Base-by-base conservation (phyloP, 139 green algal species). In the Ostreobium quekettii region DNA sequence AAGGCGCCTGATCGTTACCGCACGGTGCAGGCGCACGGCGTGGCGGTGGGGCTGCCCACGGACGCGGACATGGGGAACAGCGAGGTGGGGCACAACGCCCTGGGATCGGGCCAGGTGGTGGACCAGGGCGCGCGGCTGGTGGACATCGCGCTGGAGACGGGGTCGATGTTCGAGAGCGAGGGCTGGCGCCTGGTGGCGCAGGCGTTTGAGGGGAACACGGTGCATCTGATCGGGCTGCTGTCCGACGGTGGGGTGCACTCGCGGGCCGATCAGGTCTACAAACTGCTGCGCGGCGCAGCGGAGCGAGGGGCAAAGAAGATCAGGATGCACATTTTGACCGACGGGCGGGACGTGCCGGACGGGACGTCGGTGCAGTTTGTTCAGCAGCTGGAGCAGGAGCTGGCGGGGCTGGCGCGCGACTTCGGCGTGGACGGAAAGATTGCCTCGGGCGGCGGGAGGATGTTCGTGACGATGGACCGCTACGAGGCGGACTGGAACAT, bases 401-500 rank as follows among this genome's bases (percentile, higher is more conserved):
- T 97, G 4, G 67, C 70, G 58, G 63, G 73, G 31, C 48, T 89
- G 24, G 30, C 36, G 70, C 42, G 7, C 15, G 31, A 66, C 5
- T n/a, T n/a, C n/a, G 75, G 81, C 58, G 81, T 65, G 15, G 92
- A 98, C 71, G 88, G 81, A 15, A 80, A 82, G 49, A 95, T 98
- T 67, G 93, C 92, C 0, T 95, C 85, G 3, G 93, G 93, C 30
- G 93, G 92, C 36, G 93, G 93, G 2, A 83, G 93, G 75, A 98
- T 98, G 93, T 26, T 75, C 36, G 85, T 96, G 29, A 96, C 90
- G 60, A 98, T 98, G 93, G 93, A 98, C 67, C 84, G 92, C 33
- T 98, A 97, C 67, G 92, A 97, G 86, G 86, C 91, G 2, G 91
- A 98, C 79, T 98, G 93, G 93, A 78, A 81, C 38, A 96, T 97